A percentile compares a stretch with the other conserved stretches of the same genome.
These are phyloP conservation scores for Xylariomycetidae sp. DNA, from an alignment of 2,329 filamentous ascomycete species.

Conservation along the genomic window DNA sequence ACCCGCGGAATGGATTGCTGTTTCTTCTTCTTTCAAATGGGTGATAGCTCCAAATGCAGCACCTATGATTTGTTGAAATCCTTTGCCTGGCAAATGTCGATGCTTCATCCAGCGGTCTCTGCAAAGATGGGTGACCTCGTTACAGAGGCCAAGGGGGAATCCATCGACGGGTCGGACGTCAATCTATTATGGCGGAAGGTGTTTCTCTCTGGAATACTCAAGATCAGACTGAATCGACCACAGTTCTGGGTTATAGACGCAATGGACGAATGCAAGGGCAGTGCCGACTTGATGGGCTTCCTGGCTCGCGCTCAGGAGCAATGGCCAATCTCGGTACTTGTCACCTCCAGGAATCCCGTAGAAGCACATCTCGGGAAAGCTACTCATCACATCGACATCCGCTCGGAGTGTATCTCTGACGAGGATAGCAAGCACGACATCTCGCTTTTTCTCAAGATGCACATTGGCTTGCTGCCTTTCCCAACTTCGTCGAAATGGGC, in stretches of 20 bases:
- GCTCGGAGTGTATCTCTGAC: conserved; percentile 14
- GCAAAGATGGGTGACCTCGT: conserved; percentile 8
- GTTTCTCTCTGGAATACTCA: conserved; percentile 18
- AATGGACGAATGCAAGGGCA: conserved; percentile 25
- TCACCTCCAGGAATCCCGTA: conserved; percentile 20
- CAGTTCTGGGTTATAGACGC: conserved; percentile 31
- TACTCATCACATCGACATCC: conserved; percentile 8
- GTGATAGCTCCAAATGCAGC: conserved; percentile 28
- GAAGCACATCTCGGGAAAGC: conserved; percentile 7
- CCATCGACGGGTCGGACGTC: conserved; percentile 18
- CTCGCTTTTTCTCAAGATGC: too few relatives aligned
- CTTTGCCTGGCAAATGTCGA: conserved; percentile 28
- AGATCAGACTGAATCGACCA: conserved; percentile 10
- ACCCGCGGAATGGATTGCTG: conserved; percentile 4
- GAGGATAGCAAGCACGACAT: conserved; percentile 19
- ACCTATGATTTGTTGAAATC: conserved; percentile 18
- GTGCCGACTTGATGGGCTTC: conserved; percentile 18
- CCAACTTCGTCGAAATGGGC: too few relatives aligned
- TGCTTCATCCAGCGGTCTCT: conserved; percentile 15
- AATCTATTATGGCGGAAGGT: conserved; percentile 22
- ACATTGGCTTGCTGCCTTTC: too few relatives aligned
- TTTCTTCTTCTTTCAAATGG: conserved; percentile 7
- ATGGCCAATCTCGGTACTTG: conserved; percentile 22
- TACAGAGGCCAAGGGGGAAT: conserved; percentile 9
- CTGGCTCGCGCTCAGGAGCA: conserved; percentile 16